Base-by-base conservation (phyloP, 2,329 filamentous ascomycete species). In the Pseudogymnoascus verrucosus region DNA sequence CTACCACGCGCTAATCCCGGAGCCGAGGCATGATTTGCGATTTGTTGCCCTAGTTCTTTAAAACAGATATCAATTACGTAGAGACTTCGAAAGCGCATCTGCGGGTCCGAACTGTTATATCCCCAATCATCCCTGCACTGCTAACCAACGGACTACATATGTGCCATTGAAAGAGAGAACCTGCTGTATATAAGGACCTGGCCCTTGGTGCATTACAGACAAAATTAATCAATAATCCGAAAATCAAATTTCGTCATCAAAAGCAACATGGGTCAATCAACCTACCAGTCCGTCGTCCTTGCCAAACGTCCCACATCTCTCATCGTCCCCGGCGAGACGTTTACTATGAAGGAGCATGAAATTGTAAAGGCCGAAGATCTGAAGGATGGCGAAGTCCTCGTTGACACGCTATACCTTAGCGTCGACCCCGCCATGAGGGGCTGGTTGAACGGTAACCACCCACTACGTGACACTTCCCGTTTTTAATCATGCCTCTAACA, bases 341-440 rank as follows among this genome's bases (percentile, higher is more conserved):
- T 91, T 75, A 76, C 75, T 39, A 70, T 80, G 37, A 80, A 84
- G 69, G 78, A 76, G 57, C 75, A 78, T 1, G 77, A 82, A 1
- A 78, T 83, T 3, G 73, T 79, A 5, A 69, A 72, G 1, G 74
- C 76, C 42, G 69, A 71, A 0, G 78, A 83, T 65, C 78, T 89
- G 44, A 80, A 87, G 72, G 81, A 86, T 78, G 86, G 86, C 67
- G 77, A 90, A 71, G 78, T 90, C 63, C 79, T 91, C 60, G 74
- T 84, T 51, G 81, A 84, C 73, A 72, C 74, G 0, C 74, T 88
- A 65, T 90, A 90, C 71, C 79, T 90, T 47, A 87, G 85, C 7
- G 79, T 91, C 40, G 89, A 91, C 74, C 88, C 89, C 1, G 87
- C 88, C n/a, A 90, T 90, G 88, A 82, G 89, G 69, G 84, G 84